Evolutionary conservation across 2,329 filamentous ascomycete genomes (phyloP).

Genomic region (Thermothelomyces thermophilus): DNA sequence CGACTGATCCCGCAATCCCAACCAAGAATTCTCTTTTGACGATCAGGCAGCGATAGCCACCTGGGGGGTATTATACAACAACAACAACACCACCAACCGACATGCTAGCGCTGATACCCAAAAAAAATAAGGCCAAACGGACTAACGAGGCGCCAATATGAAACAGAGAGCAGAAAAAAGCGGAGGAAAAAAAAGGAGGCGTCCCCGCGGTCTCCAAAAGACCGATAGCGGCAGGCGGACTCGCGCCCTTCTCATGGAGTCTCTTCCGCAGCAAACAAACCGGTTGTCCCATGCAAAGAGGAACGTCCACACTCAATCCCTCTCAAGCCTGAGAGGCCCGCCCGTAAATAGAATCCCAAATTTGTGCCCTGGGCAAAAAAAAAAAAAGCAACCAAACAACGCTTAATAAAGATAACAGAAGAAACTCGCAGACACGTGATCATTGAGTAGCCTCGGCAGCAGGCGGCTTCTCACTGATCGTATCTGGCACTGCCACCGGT

Average conservation of each 20-base stretch:
- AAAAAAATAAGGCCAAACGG: not conserved
- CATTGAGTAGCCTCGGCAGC: not conserved
- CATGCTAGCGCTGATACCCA: constrained; percentile 15
- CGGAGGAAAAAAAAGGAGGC: not conserved
- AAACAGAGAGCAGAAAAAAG: not conserved
- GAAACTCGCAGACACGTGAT: not conserved
- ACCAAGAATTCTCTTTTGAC: not conserved
- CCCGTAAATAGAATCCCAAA: not conserved
- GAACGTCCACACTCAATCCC: not conserved
- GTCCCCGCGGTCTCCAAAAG: not conserved
- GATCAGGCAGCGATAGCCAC: constrained; percentile 5
- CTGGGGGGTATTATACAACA: constrained; percentile 25
- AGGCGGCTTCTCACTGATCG: constrained; percentile 12
- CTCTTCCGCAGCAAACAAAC: not conserved
- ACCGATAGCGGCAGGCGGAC: not conserved
- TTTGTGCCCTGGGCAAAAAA: not conserved
- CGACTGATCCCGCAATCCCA: not conserved
- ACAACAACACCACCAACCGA: constrained; percentile 24
- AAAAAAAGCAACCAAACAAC: not conserved
- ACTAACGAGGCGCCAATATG: too few relatives aligned
- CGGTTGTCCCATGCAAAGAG: not conserved
- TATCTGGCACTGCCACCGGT: not conserved
- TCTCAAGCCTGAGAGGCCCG: not conserved
- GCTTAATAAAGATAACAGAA: not conserved
- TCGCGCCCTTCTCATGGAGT: not conserved